Percentiles rank a stretch among this genome's conserved stretches.
phyloP scores from a whole-genome alignment of 2,329 filamentous ascomycete genomes.

The Fusarium brevicatenulatum region DNA sequence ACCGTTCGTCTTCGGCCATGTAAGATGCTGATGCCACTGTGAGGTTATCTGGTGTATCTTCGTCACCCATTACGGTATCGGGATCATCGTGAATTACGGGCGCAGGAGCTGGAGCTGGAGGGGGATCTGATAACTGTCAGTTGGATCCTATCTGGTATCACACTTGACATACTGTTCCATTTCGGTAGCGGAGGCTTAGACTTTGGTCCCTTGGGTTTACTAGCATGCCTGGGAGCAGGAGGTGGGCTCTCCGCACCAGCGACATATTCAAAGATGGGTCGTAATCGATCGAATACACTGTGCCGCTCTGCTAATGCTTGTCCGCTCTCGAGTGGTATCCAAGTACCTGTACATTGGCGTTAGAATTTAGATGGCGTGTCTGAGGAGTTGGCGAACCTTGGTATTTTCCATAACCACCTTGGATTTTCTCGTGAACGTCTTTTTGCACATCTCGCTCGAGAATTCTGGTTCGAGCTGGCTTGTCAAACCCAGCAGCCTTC shows the following conservation, averaged over 20 bases:
- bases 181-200: slow-evolving; percentile 63
- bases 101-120: slow-evolving; percentile 37
- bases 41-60: slow-evolving; percentile 84
- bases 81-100: slow-evolving; percentile 64
- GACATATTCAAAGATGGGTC: slow-evolving; percentile 88
- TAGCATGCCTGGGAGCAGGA: slow-evolving; percentile 91
- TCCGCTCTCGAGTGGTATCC: slow-evolving; percentile 89
- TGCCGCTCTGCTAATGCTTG: slow-evolving; percentile 87
- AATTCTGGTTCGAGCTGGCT: slow-evolving; percentile 93
- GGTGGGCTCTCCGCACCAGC: slow-evolving; percentile 89
- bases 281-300: slow-evolving; percentile 83
- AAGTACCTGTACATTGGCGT: slow-evolving; percentile 73
- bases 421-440: slow-evolving; percentile 95
- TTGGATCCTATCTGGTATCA: background rate
- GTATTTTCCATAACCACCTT: slow-evolving; percentile 98
- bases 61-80: slow-evolving; percentile 72
- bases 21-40: slow-evolving; percentile 87
- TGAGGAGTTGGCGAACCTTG: slow-evolving; percentile 70
- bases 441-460: slow-evolving; percentile 97
- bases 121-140: slow-evolving; percentile 37
- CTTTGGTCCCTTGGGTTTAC: slow-evolving; percentile 82
- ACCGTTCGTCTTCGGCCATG: slow-evolving; percentile 83
- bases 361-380: background rate
- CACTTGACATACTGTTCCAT: slow-evolving; percentile 54
- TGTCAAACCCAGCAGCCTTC: slow-evolving; percentile 97